phyloP scores from a whole-genome alignment of 257 asterid genomes.

The Orobanche coerulescens region DNA sequence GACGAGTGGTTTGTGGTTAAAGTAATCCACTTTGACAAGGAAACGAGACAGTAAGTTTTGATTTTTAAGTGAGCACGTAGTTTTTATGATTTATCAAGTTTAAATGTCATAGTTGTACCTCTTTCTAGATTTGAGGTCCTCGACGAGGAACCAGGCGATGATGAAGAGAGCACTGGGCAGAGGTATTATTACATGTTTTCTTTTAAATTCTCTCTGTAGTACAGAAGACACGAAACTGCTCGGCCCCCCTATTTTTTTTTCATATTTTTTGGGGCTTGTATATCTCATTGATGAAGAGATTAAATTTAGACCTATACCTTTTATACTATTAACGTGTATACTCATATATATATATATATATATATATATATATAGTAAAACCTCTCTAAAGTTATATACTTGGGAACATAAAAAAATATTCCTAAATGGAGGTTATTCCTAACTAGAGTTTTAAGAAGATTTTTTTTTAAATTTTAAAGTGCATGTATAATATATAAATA shows the following conservation, averaged over 20 bases:
- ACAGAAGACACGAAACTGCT: background rate
- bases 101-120: slow-evolving; percentile 11
- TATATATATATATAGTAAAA: too few relatives aligned
- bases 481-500: too few relatives aligned
- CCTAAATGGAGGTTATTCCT: too few relatives aligned
- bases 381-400: too few relatives aligned
- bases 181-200: slow-evolving; percentile 44
- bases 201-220: background rate
- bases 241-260: too few relatives aligned
- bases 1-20: slow-evolving; percentile 97
- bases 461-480: too few relatives aligned
- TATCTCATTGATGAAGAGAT: background rate
- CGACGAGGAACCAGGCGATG: slow-evolving; percentile 98
- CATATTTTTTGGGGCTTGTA: too few relatives aligned
- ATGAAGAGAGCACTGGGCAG: slow-evolving; percentile 89
- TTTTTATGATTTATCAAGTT: background rate
- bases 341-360: too few relatives aligned
- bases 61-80: background rate
- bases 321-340: background rate
- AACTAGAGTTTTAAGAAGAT: too few relatives aligned
- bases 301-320: background rate
- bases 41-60: slow-evolving; percentile 66
- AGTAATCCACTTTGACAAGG: slow-evolving; percentile 93
- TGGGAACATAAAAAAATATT: too few relatives aligned
- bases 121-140: slow-evolving; percentile 74